Conservation (phyloP, 768 basidiomycete genomes). For the Leccinum longicurvipes region DNA sequence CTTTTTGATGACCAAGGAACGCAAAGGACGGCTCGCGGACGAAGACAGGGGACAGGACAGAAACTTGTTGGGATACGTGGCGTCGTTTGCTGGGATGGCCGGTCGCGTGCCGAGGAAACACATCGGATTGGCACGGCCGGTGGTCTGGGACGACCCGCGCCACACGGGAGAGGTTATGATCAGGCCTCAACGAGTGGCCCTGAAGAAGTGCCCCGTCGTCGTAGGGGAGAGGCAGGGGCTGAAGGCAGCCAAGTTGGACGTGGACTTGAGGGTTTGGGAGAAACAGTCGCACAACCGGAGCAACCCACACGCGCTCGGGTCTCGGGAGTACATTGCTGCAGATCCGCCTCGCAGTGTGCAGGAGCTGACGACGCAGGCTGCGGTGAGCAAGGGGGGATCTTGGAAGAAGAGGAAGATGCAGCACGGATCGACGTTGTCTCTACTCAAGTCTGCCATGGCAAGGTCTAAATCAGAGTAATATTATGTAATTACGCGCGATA, state of each 20-base stretch:
- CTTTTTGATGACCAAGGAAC: slow-evolving; percentile 45
- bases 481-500: slow-evolving; percentile 21
- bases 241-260: slow-evolving; percentile 34
- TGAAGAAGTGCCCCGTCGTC: slow-evolving; percentile 41
- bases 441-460: slow-evolving; percentile 22
- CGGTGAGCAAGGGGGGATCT: slow-evolving; percentile 2
- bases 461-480: background rate
- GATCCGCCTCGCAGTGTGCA: slow-evolving; percentile 23
- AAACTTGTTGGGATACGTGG: slow-evolving; percentile 17
- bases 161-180: slow-evolving; percentile 29
- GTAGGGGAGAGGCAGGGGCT: slow-evolving; percentile 44
- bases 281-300: slow-evolving; percentile 30
- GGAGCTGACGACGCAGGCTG: slow-evolving; percentile 16
- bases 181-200: slow-evolving; percentile 24
- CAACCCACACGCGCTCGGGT: slow-evolving; percentile 51
- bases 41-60: slow-evolving; percentile 14
- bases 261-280: slow-evolving; percentile 31
- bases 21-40: slow-evolving; percentile 59
- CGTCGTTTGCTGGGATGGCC: slow-evolving; percentile 32
- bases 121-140: slow-evolving; percentile 11
- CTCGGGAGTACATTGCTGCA: slow-evolving; percentile 42
- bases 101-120: slow-evolving; percentile 19
- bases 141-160: slow-evolving; percentile 31
- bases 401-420: background rate
- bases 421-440: slow-evolving; percentile 4